Evolutionary conservation across 306 rosid genomes (phyloP).

Genomic region (Vachellia pachyceras): DNA sequence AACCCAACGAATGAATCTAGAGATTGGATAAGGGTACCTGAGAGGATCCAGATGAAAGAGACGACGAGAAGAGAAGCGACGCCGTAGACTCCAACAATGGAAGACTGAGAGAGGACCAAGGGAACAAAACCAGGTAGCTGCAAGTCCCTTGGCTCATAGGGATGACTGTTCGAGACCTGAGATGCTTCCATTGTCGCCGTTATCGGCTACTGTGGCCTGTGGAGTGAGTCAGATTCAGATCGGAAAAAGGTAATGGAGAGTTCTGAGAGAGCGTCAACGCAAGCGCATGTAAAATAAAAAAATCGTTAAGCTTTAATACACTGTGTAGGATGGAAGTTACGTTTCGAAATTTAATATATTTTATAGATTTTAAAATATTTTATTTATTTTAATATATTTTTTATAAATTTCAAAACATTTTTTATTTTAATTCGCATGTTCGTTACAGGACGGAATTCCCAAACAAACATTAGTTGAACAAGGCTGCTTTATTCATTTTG

Average conservation of each 20-base stretch:
- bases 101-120: conserved; percentile 48
- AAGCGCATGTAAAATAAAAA: not conserved
- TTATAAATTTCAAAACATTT: too few species aligned
- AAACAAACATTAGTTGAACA: too few species aligned
- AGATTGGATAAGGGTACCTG: conserved; percentile 49
- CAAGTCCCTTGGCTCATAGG: conserved; percentile 69
- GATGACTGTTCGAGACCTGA: conserved; percentile 50
- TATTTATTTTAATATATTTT: too few species aligned
- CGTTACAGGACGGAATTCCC: too few species aligned
- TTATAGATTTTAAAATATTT: too few species aligned
- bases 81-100: conserved; percentile 5
- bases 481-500: too few species aligned
- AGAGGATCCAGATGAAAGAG: conserved; percentile 60
- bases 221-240: not conserved
- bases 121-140: conserved; percentile 70
- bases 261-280: not conserved
- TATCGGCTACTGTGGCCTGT: not conserved
- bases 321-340: too few species aligned
- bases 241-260: not conserved
- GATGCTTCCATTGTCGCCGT: conserved; percentile 49
- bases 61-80: conserved; percentile 32
- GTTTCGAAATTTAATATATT: too few species aligned
- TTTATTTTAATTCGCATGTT: too few species aligned
- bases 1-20: not conserved
- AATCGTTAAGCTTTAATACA: too few species aligned